These are phyloP conservation scores for Guadua angustifolia DNA, from an alignment of 176 grass and related monocot species.

Conservation along the genomic window DNA sequence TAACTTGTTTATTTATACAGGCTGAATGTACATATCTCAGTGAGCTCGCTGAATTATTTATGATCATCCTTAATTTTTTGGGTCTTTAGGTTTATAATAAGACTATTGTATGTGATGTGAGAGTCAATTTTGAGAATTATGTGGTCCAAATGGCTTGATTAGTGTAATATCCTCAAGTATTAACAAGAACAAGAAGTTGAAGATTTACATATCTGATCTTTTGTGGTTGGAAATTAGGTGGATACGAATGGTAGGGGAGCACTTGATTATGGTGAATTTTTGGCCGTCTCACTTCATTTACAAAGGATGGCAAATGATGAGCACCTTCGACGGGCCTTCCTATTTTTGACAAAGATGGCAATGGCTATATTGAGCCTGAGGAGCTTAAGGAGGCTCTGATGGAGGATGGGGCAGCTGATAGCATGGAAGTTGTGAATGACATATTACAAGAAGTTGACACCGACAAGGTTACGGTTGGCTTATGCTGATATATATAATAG, in stretches of 20 bases:
- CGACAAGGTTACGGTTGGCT: constrained; percentile 64
- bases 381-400: constrained; percentile 70
- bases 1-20: constrained; percentile 15
- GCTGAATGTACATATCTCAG: neutral
- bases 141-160: neutral
- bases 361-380: constrained; percentile 78
- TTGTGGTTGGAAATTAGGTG: constrained; percentile 52
- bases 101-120: neutral
- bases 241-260: constrained; percentile 73
- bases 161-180: constrained; percentile 1
- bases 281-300: constrained; percentile 83
- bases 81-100: constrained; percentile 20
- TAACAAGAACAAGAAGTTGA: neutral
- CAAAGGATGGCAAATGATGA: constrained; percentile 88
- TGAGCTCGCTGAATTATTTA: neutral
- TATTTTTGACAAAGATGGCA: constrained; percentile 79
- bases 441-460: constrained; percentile 86
- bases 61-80: neutral
- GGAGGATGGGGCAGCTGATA: constrained; percentile 63
- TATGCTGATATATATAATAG: neutral
- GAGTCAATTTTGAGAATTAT: constrained; percentile 16
- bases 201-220: constrained; percentile 30
- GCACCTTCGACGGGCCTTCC: constrained; percentile 77
- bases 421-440: constrained; percentile 70
- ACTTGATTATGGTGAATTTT: constrained; percentile 90